phyloP scores from a whole-genome alignment of 371 early-diverging fungal genomes.

The Mucor mucedo region DNA sequence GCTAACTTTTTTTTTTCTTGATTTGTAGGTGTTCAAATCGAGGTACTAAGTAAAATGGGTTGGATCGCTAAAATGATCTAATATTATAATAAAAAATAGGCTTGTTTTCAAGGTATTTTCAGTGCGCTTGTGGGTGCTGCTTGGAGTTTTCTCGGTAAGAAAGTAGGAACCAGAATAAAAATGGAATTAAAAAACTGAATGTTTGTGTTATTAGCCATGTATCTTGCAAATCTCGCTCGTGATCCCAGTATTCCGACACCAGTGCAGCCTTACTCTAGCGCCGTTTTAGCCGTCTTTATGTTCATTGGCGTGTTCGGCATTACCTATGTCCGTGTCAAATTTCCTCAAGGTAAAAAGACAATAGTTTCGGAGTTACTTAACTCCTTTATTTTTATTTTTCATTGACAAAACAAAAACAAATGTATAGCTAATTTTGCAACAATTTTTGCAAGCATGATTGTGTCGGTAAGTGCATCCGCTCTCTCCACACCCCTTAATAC shows the following conservation, averaged over 20 bases:
- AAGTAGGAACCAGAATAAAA: neutral
- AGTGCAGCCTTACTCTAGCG: constrained; percentile 43
- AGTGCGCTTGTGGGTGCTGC: constrained; percentile 27
- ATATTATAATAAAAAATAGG: constrained; percentile 4
- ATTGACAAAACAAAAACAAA: neutral
- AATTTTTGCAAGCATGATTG: constrained; percentile 43
- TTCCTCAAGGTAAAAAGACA: constrained; percentile 37
- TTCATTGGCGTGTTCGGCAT: constrained; percentile 43
- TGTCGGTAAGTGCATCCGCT: constrained; percentile 29
- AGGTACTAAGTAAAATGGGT: constrained; percentile 13
- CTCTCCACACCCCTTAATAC: too few relatives aligned
- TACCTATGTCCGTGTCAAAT: constrained; percentile 39
- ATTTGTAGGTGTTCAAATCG: constrained; percentile 26
- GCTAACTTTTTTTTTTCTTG: neutral
- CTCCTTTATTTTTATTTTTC: neutral
- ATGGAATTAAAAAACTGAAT: neutral
- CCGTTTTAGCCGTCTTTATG: constrained; percentile 39
- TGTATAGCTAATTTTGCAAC: constrained; percentile 42
- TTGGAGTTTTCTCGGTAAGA: constrained; percentile 30
- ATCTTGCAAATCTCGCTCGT: constrained; percentile 40
- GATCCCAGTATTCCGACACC: constrained; percentile 32
- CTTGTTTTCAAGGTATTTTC: constrained; percentile 22
- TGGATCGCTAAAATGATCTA: neutral
- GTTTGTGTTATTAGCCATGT: constrained; percentile 33
- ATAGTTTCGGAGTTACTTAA: neutral